phyloP scores from a whole-genome alignment of 345 rosid genomes.

The Eucalyptus dawsonii region DNA sequence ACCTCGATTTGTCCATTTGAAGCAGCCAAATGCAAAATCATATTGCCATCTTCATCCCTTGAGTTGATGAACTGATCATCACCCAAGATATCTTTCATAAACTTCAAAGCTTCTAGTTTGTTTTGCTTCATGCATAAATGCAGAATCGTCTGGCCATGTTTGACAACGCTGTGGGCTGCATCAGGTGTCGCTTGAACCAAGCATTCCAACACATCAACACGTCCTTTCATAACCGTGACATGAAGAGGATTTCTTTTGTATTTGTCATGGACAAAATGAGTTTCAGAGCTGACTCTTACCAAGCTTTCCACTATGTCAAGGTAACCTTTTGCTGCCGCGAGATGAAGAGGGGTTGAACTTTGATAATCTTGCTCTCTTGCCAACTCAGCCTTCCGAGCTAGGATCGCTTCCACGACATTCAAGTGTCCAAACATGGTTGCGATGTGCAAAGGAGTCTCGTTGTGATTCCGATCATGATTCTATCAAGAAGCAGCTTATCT shows the following conservation, averaged over 20 bases:
- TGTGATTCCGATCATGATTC: neutral
- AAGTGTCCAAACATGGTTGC: neutral
- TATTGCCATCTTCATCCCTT: neutral
- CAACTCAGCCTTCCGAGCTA: neutral
- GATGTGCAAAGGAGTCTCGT: neutral
- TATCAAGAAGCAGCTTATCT: neutral
- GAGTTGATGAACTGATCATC: neutral
- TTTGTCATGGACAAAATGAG: neutral
- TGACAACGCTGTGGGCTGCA: neutral
- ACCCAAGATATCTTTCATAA: neutral
- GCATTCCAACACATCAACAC: neutral
- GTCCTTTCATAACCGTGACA: neutral
- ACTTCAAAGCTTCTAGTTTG: no score
- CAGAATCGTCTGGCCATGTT: no score
- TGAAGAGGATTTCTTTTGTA: conserved; percentile 5
- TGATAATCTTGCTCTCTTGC: neutral
- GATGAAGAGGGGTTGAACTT: conserved; percentile 2
- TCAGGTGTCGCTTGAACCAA: neutral
- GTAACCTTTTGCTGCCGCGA: conserved; percentile 4
- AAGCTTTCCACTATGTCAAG: neutral
- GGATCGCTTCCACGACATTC: neutral
- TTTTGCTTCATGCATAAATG: no score
- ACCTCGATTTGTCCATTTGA: neutral
- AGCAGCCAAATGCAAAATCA: neutral
- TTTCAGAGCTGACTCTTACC: neutral